Evolutionary conservation across 345 rosid species (phyloP).

Genomic region (Lepidium sativum): DNA sequence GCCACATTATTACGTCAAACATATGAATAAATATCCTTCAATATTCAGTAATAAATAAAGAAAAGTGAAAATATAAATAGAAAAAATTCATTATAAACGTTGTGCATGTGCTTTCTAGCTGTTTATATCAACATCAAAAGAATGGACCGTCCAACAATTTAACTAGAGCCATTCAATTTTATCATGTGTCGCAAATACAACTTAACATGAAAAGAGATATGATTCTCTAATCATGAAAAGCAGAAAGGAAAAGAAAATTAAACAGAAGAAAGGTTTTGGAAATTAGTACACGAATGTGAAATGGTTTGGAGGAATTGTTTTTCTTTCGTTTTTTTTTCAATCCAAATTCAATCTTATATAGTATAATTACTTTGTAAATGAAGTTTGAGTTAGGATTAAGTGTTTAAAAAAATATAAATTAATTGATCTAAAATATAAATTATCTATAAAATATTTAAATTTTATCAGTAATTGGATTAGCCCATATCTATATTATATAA

Average conservation of each 20-base stretch:
- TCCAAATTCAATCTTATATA: too few species aligned
- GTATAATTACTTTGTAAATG: too few species aligned
- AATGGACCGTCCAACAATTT: conserved; percentile 26
- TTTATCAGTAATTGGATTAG: too few species aligned
- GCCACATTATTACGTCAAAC: not conserved
- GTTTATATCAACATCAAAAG: conserved; percentile 9
- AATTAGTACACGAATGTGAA: conserved; percentile 13
- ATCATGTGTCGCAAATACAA: not conserved
- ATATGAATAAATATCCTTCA: conserved; percentile 2
- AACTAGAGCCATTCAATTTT: conserved; percentile 9
- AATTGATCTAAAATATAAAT: too few species aligned
- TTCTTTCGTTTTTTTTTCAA: too few species aligned
- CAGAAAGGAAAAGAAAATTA: not conserved
- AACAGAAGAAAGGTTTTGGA: not conserved
- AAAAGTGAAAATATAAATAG: not conserved
- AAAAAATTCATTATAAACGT: conserved; percentile 6
- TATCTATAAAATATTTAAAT: too few species aligned
- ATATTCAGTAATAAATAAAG: too few species aligned
- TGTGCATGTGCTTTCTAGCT: conserved; percentile 7
- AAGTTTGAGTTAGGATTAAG: too few species aligned
- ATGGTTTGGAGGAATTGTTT: too few species aligned
- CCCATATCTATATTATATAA: too few species aligned
- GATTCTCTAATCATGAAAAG: not conserved
- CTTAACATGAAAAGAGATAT: not conserved
- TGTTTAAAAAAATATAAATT: too few species aligned